These are phyloP conservation scores for Hypoxylon perforatum DNA, from an alignment of 495 filamentous ascomycete genomes.

Conservation along the genomic window DNA sequence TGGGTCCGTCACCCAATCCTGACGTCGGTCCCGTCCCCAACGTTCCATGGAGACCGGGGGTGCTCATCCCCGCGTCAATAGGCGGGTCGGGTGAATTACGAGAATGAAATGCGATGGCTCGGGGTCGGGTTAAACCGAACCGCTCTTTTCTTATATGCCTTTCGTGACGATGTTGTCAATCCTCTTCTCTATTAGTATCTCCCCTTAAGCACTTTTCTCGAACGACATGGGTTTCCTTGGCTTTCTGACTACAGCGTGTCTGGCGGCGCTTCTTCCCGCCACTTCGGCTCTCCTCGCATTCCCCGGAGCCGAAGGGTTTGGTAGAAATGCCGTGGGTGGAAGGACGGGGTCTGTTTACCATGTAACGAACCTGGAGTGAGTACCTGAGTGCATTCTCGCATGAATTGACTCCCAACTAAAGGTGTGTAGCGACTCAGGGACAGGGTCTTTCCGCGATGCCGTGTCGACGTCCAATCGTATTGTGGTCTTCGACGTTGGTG, in stretches of 20 bases:
- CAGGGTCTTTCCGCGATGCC: slow-evolving; percentile 56
- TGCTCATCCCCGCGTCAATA: slow-evolving; percentile 4
- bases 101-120: slow-evolving; percentile 1
- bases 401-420: not conserved
- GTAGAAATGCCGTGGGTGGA: slow-evolving; percentile 52
- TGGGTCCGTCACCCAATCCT: slow-evolving; percentile 18
- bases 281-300: slow-evolving; percentile 48
- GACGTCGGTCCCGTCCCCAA: slow-evolving; percentile 11
- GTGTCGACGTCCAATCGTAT: slow-evolving; percentile 51
- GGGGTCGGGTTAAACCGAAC: slow-evolving; percentile 19
- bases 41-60: not conserved
- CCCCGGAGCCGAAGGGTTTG: slow-evolving; percentile 55
- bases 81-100: slow-evolving; percentile 12
- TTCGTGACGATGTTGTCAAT: not conserved
- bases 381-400: not conserved
- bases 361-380: slow-evolving; percentile 52
- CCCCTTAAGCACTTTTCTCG: not conserved
- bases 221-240: slow-evolving; percentile 29
- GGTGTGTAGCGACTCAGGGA: slow-evolving; percentile 44
- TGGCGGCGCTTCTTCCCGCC: slow-evolving; percentile 21
- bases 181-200: not conserved
- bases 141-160: slow-evolving; percentile 2
- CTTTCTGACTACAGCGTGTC: slow-evolving; percentile 7
- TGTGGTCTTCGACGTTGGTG: slow-evolving; percentile 54
- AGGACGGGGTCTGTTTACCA: slow-evolving; percentile 49